Conservation (phyloP, 345 rosid species). For the Cardamine chenopodiifolia region DNA sequence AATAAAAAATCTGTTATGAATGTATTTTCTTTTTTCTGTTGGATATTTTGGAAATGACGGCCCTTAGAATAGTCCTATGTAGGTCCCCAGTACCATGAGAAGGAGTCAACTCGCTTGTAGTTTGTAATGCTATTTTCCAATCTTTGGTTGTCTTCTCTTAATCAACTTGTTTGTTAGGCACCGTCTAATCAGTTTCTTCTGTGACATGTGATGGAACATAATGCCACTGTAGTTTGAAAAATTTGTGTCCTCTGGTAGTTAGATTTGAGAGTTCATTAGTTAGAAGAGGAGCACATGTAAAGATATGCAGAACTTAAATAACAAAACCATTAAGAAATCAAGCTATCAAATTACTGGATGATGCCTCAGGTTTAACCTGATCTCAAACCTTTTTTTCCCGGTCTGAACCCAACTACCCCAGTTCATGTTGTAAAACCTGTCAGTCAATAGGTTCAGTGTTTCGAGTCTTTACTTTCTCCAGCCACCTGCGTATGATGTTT, state of each 20-base stretch:
- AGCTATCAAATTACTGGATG: constrained; percentile 9
- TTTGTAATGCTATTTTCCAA: constrained; percentile 3
- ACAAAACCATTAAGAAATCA: neutral
- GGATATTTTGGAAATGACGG: constrained; percentile 9
- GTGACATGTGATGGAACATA: constrained; percentile 1
- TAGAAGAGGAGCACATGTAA: neutral
- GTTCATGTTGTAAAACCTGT: constrained; percentile 13
- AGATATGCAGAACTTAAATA: neutral
- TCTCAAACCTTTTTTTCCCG: neutral
- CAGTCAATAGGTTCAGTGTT: constrained; percentile 9
- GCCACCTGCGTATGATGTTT: neutral
- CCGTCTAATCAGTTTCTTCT: neutral
- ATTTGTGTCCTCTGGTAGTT: constrained; percentile 6
- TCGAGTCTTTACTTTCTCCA: constrained; percentile 12
- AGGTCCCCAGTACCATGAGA: constrained; percentile 28
- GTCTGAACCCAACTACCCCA: neutral
- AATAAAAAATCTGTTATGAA: constrained; percentile 12
- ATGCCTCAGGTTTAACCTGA: constrained; percentile 14
- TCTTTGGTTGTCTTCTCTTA: neutral
- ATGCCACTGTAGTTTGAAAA: constrained; percentile 12
- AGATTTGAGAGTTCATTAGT: constrained; percentile 1
- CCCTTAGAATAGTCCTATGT: constrained; percentile 16
- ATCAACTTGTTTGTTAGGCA: constrained; percentile 8
- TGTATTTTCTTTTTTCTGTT: constrained; percentile 7
- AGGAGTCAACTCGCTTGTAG: constrained; percentile 11